phyloP scores from a whole-genome alignment of 2,329 filamentous ascomycete species.

The Colletotrichum sp. region DNA sequence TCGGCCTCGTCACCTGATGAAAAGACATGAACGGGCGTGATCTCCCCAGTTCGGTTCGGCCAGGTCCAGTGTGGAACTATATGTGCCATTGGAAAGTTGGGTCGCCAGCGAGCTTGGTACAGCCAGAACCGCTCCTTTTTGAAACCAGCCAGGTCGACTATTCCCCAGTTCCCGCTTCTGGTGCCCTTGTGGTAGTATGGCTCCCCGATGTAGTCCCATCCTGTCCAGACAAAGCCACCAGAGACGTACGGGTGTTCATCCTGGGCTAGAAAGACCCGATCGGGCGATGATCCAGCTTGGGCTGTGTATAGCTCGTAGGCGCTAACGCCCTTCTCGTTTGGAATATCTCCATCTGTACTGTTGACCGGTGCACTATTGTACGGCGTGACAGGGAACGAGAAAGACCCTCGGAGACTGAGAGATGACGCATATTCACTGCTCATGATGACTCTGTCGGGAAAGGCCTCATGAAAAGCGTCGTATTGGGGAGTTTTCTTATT shows the following conservation, averaged over 20 bases:
- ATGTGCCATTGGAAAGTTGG: neutral
- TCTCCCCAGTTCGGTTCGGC: neutral
- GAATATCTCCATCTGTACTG: constrained; percentile 20
- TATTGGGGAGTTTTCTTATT: neutral
- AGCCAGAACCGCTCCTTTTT: constrained; percentile 54
- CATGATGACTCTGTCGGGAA: neutral
- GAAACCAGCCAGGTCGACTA: constrained; percentile 62
- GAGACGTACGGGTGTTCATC: constrained; percentile 54
- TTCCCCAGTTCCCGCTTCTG: constrained; percentile 59
- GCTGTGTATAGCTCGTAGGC: constrained; percentile 57
- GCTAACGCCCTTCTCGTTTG: constrained; percentile 44
- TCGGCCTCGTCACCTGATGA: neutral
- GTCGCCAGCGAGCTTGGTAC: constrained; percentile 27
- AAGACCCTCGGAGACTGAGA: constrained; percentile 55
- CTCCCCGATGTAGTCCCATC: constrained; percentile 55
- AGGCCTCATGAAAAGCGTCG: neutral
- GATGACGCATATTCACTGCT: constrained; percentile 44
- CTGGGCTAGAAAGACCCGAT: constrained; percentile 56
- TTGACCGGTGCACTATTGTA: constrained; percentile 41
- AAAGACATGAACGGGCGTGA: neutral
- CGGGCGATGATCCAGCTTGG: constrained; percentile 50
- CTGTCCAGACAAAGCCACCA: constrained; percentile 58
- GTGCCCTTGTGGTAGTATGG: constrained; percentile 51
- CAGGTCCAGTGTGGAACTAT: neutral
- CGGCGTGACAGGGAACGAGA: constrained; percentile 53